Conservation (phyloP, 495 filamentous ascomycete genomes). For the Chaetomidium leptoderma region DNA sequence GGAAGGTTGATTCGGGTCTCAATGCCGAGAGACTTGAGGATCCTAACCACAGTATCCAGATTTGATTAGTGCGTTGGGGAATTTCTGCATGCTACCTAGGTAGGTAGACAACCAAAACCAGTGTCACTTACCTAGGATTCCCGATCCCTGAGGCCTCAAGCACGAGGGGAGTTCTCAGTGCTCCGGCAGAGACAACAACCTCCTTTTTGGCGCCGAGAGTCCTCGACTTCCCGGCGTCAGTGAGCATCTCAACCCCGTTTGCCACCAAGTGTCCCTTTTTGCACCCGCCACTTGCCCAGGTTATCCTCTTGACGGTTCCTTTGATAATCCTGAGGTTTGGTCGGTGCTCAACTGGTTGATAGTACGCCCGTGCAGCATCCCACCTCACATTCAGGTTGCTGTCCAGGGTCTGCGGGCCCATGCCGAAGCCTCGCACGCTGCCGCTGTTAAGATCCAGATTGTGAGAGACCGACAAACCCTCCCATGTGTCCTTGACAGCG, state of each 20-base stretch:
- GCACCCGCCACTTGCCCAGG: not conserved
- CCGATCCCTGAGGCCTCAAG: slow-evolving; percentile 3
- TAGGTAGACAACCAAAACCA: not conserved
- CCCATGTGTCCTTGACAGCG: not conserved
- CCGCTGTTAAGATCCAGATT: slow-evolving; percentile 9
- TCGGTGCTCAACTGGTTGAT: not conserved
- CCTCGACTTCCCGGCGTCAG: not conserved
- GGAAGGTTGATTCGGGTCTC: not conserved
- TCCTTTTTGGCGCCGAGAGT: not conserved
- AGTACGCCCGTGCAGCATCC: slow-evolving; percentile 7
- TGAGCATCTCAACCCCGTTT: not conserved
- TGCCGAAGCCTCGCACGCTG: not conserved
- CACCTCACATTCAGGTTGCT: not conserved
- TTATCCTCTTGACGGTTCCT: slow-evolving; percentile 5
- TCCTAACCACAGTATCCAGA: not conserved
- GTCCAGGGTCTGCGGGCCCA: slow-evolving; percentile 4
- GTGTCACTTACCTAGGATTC: not conserved
- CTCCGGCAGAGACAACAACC: not conserved
- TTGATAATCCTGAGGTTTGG: not conserved
- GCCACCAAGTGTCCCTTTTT: not conserved
- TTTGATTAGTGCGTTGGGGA: no score
- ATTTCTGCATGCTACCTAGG: no score
- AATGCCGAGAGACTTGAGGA: not conserved
- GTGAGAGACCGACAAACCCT: not conserved
- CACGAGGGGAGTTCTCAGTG: slow-evolving; percentile 3